These are phyloP conservation scores for Apocynum venetum DNA, from an alignment of 257 asterid genomes.

Conservation along the genomic window DNA sequence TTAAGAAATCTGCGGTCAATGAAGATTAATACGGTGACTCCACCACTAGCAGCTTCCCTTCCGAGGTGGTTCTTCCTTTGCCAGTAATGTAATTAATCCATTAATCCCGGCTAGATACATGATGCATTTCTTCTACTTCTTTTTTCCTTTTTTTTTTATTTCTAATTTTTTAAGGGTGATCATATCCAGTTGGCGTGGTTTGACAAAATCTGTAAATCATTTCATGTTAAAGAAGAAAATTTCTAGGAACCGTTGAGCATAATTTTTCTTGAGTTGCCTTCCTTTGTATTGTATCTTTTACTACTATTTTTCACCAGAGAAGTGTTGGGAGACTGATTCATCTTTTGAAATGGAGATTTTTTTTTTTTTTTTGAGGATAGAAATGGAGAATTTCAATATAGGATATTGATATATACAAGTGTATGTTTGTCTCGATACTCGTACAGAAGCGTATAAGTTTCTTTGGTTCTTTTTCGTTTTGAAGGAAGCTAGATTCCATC, in stretches of 20 bases:
- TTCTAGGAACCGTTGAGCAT: not conserved
- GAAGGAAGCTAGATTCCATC: not conserved
- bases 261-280: not conserved
- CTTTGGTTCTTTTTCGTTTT: not conserved
- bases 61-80: constrained; percentile 23
- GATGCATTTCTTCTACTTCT: not conserved
- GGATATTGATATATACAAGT: too few relatives aligned
- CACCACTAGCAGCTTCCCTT: constrained; percentile 6
- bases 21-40: constrained; percentile 10
- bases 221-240: not conserved
- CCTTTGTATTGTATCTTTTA: not conserved
- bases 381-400: too few relatives aligned
- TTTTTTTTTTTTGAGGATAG: too few relatives aligned
- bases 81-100: constrained; percentile 16
- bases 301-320: not conserved
- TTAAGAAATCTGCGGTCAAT: constrained; percentile 31
- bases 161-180: not conserved
- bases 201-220: constrained; percentile 7
- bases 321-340: not conserved
- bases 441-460: too few relatives aligned
- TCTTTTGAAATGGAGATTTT: not conserved
- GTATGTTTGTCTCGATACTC: too few relatives aligned
- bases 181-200: not conserved
- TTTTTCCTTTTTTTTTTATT: not conserved
- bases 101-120: not conserved